phyloP scores from a whole-genome alignment of 768 basidiomycete species.

The Suillus occidentalis region DNA sequence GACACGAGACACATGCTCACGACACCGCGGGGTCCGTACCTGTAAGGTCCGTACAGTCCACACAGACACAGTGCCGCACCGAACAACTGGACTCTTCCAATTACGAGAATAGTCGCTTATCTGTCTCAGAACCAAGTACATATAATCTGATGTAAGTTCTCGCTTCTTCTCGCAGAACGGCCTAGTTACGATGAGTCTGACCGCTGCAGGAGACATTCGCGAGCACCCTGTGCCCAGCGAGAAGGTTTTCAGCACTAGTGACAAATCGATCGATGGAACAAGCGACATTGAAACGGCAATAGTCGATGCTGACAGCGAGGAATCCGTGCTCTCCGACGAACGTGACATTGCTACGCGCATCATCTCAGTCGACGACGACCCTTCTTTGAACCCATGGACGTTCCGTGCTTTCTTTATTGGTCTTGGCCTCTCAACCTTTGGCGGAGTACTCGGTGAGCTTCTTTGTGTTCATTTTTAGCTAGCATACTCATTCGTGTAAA shows the following conservation, averaged over 20 bases:
- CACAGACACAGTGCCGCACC: no score
- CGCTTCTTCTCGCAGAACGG: neutral
- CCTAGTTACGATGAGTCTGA: constrained; percentile 3
- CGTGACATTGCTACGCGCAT: constrained; percentile 45
- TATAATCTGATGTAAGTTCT: neutral
- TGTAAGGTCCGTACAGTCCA: neutral
- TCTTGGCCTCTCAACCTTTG: constrained; percentile 46
- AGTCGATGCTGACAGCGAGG: constrained; percentile 25
- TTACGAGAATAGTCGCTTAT: constrained; percentile 9
- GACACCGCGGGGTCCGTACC: neutral
- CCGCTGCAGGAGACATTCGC: neutral
- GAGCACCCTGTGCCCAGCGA: constrained; percentile 5
- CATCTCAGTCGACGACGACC: constrained; percentile 45
- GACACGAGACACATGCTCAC: neutral
- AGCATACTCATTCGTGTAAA: constrained; percentile 4
- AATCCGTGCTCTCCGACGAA: constrained; percentile 39
- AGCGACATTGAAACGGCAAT: constrained; percentile 34
- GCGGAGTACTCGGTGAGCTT: constrained; percentile 44
- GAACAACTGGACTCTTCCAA: neutral
- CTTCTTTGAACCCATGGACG: constrained; percentile 46
- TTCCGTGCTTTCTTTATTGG: constrained; percentile 48
- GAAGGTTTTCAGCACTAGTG: constrained; percentile 11
- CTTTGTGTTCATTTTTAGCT: constrained; percentile 10
- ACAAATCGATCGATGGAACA: constrained; percentile 31
- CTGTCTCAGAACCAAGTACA: neutral